Evolutionary conservation across 139 green algal species (phyloP).

Genomic region (Tetraselmis chui): DNA sequence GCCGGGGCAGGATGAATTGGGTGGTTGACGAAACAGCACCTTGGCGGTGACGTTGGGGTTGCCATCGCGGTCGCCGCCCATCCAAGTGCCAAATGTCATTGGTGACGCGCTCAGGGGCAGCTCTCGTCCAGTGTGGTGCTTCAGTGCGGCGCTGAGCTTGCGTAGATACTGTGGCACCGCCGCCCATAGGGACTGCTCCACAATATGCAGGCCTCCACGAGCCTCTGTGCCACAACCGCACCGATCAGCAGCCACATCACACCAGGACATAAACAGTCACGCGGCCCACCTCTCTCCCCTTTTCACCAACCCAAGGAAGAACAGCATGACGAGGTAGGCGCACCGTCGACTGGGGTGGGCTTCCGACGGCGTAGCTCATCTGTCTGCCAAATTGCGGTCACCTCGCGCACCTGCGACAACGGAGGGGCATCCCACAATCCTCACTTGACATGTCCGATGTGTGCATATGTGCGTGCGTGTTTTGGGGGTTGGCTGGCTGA

Average conservation of each 20-base stretch:
- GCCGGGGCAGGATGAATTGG: too few species aligned
- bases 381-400: conserved; percentile 87
- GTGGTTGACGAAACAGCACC: conserved; percentile 20
- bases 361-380: conserved; percentile 84
- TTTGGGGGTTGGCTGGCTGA: too few species aligned
- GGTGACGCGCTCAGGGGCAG: conserved; percentile 65
- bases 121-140: conserved; percentile 70
- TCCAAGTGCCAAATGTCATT: conserved; percentile 82
- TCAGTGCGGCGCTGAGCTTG: conserved; percentile 64
- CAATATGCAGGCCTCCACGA: conserved; percentile 82
- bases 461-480: too few species aligned
- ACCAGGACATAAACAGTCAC: too few species aligned
- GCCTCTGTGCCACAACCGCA: too few species aligned
- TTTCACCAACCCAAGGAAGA: too few species aligned
- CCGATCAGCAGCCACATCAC: too few species aligned
- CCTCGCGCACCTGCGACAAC: conserved; percentile 39
- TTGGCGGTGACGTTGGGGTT: conserved; percentile 89
- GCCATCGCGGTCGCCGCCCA: conserved; percentile 91
- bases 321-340: too few species aligned
- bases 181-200: conserved; percentile 87
- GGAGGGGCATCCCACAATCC: neutral
- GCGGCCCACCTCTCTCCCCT: too few species aligned
- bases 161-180: conserved; percentile 78
- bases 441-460: too few species aligned
- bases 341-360: conserved; percentile 84